Evolutionary conservation across 176 grass and related monocot genomes (phyloP).

Genomic region (Oryza glumipatula): DNA sequence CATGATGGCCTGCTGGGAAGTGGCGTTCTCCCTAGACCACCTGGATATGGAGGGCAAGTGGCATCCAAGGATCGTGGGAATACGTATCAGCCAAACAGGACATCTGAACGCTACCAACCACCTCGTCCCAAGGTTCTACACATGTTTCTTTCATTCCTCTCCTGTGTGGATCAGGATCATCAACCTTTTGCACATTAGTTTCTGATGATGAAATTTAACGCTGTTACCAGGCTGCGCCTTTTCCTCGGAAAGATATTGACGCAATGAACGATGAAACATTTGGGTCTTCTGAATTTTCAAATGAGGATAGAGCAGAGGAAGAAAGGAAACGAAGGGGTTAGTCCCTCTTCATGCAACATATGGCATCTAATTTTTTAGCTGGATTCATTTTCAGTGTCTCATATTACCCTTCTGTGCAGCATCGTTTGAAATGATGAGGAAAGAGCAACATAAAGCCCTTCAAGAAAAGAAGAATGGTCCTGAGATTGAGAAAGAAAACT

Average conservation of each 20-base stretch:
- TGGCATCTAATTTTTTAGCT: slow-evolving; percentile 7
- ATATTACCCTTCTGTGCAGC: slow-evolving; percentile 52
- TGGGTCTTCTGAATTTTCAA: slow-evolving; percentile 74
- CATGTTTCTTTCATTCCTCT: slow-evolving; percentile 6
- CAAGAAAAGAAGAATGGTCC: slow-evolving; percentile 75
- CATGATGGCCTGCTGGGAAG: slow-evolving; percentile 96
- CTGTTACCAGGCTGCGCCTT: slow-evolving; percentile 59
- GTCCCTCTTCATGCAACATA: slow-evolving; percentile 16
- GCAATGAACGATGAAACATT: slow-evolving; percentile 94
- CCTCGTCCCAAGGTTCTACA: slow-evolving; percentile 77
- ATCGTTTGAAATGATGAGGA: slow-evolving; percentile 98
- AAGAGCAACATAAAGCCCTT: slow-evolving; percentile 88
- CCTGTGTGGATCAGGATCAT: slow-evolving; percentile 10
- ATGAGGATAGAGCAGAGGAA: slow-evolving; percentile 86
- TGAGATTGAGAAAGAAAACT: slow-evolving; percentile 52
- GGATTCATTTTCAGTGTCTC: slow-evolving; percentile 27
- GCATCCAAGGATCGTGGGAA: slow-evolving; percentile 56
- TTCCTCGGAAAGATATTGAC: slow-evolving; percentile 71
- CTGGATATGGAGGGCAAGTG: slow-evolving; percentile 60
- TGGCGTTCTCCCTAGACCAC: slow-evolving; percentile 69
- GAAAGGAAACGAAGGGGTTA: slow-evolving; percentile 86
- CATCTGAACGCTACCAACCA: slow-evolving; percentile 88
- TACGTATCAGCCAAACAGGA: slow-evolving; percentile 66
- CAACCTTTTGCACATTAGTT: slow-evolving; percentile 21
- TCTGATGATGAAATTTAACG: slow-evolving; percentile 16